Percentiles rank a stretch among this genome's conserved stretches.
phyloP scores from a whole-genome alignment of 805 yeast species.

The Yarrowia osloensis region DNA sequence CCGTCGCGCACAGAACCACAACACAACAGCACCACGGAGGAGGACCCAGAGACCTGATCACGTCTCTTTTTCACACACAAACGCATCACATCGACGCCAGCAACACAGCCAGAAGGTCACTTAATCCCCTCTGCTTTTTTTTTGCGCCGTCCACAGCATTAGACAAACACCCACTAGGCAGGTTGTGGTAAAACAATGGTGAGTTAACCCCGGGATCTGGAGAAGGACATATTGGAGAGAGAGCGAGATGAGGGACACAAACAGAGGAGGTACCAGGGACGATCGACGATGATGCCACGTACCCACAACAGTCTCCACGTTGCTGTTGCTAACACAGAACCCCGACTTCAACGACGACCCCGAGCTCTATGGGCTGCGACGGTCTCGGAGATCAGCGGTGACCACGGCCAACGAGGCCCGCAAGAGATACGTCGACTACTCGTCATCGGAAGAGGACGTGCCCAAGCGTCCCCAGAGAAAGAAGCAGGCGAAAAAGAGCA shows the following conservation, averaged over 20 bases:
- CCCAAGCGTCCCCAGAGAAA: conserved; percentile 13
- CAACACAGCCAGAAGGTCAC: background rate
- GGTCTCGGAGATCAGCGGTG: conserved; percentile 45
- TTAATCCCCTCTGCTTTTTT: background rate
- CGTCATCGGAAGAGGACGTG: conserved; percentile 24
- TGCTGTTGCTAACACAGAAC: conserved; percentile 4
- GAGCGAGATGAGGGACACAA: background rate
- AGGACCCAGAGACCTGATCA: background rate
- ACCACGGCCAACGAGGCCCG: conserved; percentile 33
- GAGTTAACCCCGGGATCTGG: background rate
- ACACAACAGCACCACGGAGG: background rate
- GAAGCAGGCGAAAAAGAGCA: conserved; percentile 13
- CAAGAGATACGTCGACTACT: conserved; percentile 30
- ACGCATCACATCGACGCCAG: background rate
- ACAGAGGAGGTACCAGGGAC: background rate
- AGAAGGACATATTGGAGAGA: background rate
- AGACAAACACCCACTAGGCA: background rate
- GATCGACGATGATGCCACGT: background rate
- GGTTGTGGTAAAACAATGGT: conserved; percentile 15
- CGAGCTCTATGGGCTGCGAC: conserved; percentile 48
- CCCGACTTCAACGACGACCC: conserved; percentile 39
- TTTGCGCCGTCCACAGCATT: background rate
- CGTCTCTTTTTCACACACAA: background rate
- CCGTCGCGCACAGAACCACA: background rate
- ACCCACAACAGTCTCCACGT: background rate